A percentile compares a stretch with the other conserved stretches of the same genome.
These are phyloP conservation scores for Leccinum variicolor DNA, from an alignment of 768 basidiomycete species.

Conservation along the genomic window DNA sequence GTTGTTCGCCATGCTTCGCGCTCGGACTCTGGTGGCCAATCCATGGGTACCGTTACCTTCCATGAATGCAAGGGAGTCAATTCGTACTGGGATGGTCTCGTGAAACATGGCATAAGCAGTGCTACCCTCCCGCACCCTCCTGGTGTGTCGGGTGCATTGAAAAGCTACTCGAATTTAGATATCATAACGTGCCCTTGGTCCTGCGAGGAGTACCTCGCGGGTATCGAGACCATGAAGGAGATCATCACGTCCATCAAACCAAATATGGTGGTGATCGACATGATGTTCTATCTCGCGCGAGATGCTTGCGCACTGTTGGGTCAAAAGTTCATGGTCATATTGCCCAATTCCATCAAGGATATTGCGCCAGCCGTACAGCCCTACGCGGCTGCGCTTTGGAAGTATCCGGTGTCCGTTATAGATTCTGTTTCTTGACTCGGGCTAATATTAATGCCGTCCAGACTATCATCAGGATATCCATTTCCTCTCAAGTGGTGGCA, in stretches of 20 bases:
- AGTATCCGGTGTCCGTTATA: slow-evolving; percentile 7
- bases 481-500: slow-evolving; percentile 19
- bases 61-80: slow-evolving; percentile 1
- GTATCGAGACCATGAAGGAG: neutral
- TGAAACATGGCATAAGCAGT: neutral
- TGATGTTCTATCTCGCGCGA: neutral
- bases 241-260: slow-evolving; percentile 7
- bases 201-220: slow-evolving; percentile 4
- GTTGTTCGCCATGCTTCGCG: neutral
- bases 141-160: slow-evolving; percentile 3
- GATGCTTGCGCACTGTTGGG: slow-evolving; percentile 7
- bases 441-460: neutral
- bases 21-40: neutral
- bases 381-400: slow-evolving; percentile 1
- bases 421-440: neutral
- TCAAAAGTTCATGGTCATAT: slow-evolving; percentile 8
- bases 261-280: slow-evolving; percentile 1
- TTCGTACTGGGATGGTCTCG: neutral
- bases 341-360: slow-evolving; percentile 3
- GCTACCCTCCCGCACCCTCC: neutral
- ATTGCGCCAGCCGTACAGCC: neutral
- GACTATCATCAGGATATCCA: slow-evolving; percentile 7
- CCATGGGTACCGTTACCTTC: slow-evolving; percentile 3
- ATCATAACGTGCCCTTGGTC: neutral
- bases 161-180: neutral